Percentiles rank a stretch among this genome's conserved stretches.
These are phyloP conservation scores for Alliaria petiolata DNA, from an alignment of 345 rosid genomes.

Conservation along the genomic window DNA sequence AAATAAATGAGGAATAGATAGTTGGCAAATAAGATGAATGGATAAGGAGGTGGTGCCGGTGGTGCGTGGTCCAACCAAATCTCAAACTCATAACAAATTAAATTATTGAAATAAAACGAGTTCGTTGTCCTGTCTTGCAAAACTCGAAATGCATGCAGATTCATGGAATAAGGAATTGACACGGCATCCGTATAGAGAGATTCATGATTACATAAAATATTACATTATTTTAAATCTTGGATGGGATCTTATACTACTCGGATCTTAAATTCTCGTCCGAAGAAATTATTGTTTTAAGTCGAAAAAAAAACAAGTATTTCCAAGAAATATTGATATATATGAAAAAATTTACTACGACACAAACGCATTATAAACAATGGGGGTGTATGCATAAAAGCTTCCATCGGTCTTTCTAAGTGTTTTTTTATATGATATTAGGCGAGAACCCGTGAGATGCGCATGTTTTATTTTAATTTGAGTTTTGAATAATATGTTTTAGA, in stretches of 20 bases:
- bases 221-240: not conserved
- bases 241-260: not conserved
- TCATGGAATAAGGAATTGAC: not conserved
- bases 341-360: no score
- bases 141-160: constrained; percentile 1
- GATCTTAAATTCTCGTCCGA: not conserved
- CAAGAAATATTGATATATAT: no score
- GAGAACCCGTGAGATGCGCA: no score
- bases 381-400: no score
- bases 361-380: no score
- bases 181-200: not conserved
- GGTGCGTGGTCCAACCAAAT: not conserved
- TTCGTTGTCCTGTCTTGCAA: not conserved
- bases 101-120: not conserved
- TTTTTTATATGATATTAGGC: no score
- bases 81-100: no score
- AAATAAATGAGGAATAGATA: not conserved
- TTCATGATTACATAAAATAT: not conserved
- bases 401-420: no score
- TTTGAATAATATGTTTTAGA: no score
- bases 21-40: not conserved
- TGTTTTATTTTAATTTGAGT: no score
- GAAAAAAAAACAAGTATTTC: no score
- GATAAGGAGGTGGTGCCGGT: not conserved
- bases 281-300: no score